phyloP scores from a whole-genome alignment of 2,329 filamentous ascomycete species.

The Verruconis gallopava region DNA sequence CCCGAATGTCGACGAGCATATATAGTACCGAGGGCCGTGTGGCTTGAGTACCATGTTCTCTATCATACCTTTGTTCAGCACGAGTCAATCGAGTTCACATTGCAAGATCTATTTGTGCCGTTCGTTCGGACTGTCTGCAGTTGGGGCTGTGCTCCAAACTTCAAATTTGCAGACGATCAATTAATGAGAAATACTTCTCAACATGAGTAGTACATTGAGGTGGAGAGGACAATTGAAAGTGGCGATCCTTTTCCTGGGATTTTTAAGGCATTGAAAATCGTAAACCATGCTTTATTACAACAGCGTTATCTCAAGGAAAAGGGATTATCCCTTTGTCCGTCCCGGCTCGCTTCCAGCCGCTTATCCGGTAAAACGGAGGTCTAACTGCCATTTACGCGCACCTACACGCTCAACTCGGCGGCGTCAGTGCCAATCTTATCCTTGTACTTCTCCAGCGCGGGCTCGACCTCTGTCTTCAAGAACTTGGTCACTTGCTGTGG shows the following conservation, averaged over 20 bases:
- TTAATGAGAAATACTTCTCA: too few relatives aligned
- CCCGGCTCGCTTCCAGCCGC: too few relatives aligned
- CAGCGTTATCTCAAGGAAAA: too few relatives aligned
- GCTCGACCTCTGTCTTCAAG: slow-evolving; percentile 21
- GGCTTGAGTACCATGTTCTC: slow-evolving; percentile 13
- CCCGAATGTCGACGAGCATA: slow-evolving; percentile 17
- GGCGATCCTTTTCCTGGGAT: too few relatives aligned
- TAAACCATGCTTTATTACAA: too few relatives aligned
- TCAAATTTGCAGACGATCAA: slow-evolving; percentile 7
- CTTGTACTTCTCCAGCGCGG: slow-evolving; percentile 22
- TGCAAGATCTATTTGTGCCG: neutral
- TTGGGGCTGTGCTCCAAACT: slow-evolving; percentile 5
- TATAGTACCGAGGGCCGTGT: slow-evolving; percentile 12
- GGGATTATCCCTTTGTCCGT: too few relatives aligned
- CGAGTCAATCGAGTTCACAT: neutral
- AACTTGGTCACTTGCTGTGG: slow-evolving; percentile 29
- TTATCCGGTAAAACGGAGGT: too few relatives aligned
- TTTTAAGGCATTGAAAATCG: too few relatives aligned
- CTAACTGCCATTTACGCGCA: neutral
- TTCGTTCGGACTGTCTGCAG: slow-evolving; percentile 6
- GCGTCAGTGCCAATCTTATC: slow-evolving; percentile 8
- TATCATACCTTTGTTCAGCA: too few relatives aligned
- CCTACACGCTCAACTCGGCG: slow-evolving; percentile 9
- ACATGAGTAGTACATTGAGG: too few relatives aligned
- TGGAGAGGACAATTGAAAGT: too few relatives aligned